Evolutionary conservation across 169 alveolate species (phyloP).

Genomic region (Plasmodium relictum): DNA sequence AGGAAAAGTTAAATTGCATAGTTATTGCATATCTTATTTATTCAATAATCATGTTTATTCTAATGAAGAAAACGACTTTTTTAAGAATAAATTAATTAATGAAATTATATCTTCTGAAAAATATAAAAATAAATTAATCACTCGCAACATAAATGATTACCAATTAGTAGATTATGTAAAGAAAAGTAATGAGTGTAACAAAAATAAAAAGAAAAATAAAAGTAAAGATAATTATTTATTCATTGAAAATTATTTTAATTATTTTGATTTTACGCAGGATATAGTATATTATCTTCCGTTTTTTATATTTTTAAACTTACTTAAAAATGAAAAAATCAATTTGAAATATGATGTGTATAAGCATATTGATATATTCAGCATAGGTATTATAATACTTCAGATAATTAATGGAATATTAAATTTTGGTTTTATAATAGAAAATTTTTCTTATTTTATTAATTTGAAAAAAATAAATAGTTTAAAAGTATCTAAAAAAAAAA

Average conservation of each 20-base stretch:
- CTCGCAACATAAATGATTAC: not conserved
- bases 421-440: constrained; percentile 3
- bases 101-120: not conserved
- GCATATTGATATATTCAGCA: constrained; percentile 58
- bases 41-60: not conserved
- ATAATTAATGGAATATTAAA: constrained; percentile 29
- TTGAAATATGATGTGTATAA: constrained; percentile 6
- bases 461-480: not conserved
- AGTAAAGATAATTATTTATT: not conserved
- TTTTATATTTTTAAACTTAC: constrained; percentile 12
- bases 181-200: not conserved
- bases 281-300: constrained; percentile 19
- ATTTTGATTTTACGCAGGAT: not conserved
- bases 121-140: not conserved
- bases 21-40: constrained; percentile 34
- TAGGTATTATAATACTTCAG: constrained; percentile 45
- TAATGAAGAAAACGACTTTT: constrained; percentile 4
- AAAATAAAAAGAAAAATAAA: not conserved
- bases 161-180: not conserved
- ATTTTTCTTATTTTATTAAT: not conserved
- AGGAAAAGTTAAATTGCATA: constrained; percentile 54
- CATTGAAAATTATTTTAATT: not conserved
- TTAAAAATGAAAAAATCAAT: not conserved
- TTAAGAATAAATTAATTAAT: constrained; percentile 12
- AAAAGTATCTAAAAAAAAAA: too few species aligned